A percentile compares a stretch with the other conserved stretches of the same genome.
phyloP scores from a whole-genome alignment of 441 rosid species.

The Raphanus hybrid region DNA sequence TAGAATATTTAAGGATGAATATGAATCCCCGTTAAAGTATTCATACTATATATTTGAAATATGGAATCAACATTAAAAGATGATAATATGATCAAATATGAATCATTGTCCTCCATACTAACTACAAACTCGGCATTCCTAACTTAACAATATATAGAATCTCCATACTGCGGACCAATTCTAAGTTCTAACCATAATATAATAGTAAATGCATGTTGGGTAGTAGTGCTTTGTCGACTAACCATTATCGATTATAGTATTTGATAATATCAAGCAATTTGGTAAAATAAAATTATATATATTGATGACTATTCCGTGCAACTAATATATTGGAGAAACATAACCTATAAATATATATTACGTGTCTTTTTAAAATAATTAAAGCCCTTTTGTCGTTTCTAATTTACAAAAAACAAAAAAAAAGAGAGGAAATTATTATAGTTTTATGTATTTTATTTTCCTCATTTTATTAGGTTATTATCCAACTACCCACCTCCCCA shows the following conservation, averaged over 20 bases:
- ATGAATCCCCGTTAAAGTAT: neutral
- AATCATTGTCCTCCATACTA: constrained; percentile 25
- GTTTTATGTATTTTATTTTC: constrained; percentile 10
- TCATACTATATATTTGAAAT: neutral
- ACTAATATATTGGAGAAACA: constrained; percentile 4
- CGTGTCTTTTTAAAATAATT: constrained; percentile 10
- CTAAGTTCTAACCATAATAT: constrained; percentile 18
- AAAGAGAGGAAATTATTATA: neutral
- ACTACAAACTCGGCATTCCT: neutral
- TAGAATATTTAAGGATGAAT: neutral
- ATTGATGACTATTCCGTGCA: constrained; percentile 21
- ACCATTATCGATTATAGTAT: constrained; percentile 8
- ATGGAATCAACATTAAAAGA: constrained; percentile 4
- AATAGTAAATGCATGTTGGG: constrained; percentile 21
- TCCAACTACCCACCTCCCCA: constrained; percentile 46
- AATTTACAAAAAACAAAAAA: neutral
- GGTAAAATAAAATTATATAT: neutral
- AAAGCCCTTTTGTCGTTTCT: constrained; percentile 16
- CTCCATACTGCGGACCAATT: constrained; percentile 19
- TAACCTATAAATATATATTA: neutral
- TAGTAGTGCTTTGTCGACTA: constrained; percentile 36
- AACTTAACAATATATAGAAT: constrained; percentile 21
- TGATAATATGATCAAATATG: constrained; percentile 17
- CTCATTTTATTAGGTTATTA: constrained; percentile 47
- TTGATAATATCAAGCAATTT: constrained; percentile 16